These are phyloP conservation scores for Dryadomyces quercivorus DNA, from an alignment of 2,329 filamentous ascomycete genomes.

Conservation along the genomic window DNA sequence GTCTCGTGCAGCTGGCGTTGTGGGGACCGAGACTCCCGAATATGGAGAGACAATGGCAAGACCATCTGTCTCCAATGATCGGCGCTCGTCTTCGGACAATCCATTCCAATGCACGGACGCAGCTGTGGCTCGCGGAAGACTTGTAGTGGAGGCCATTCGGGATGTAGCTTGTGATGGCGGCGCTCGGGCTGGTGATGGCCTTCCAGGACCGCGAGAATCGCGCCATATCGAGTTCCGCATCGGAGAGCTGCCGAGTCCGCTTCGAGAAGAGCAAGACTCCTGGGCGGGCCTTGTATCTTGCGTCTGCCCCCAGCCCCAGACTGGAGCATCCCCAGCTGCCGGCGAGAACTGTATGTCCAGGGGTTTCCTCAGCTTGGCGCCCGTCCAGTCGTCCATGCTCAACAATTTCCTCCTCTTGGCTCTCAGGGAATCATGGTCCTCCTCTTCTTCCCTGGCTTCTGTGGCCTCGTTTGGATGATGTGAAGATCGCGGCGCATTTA, in stretches of 20 bases:
- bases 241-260: background rate
- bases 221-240: background rate
- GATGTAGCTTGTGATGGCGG: background rate
- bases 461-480: background rate
- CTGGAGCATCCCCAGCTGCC: background rate
- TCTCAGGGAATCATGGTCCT: background rate
- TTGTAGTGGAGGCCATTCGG: background rate
- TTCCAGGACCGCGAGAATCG: background rate
- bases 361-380: constrained; percentile 4
- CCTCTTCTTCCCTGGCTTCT: background rate
- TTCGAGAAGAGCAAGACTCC: background rate
- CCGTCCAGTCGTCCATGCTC: constrained; percentile 12
- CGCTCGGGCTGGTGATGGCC: too few species aligned
- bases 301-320: constrained; percentile 8
- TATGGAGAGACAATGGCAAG: background rate
- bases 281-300: background rate
- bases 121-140: background rate
- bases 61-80: background rate
- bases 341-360: constrained; percentile 5
- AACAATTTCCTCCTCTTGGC: constrained; percentile 1
- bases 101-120: background rate
- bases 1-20: background rate
- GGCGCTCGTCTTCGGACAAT: background rate
- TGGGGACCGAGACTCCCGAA: background rate
- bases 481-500: background rate